Evolutionary conservation across 192 early-diverging fungal genomes (phyloP), one percentile per base, ranked within the genome.

Genomic region (Coemansia javaensis): DNA sequence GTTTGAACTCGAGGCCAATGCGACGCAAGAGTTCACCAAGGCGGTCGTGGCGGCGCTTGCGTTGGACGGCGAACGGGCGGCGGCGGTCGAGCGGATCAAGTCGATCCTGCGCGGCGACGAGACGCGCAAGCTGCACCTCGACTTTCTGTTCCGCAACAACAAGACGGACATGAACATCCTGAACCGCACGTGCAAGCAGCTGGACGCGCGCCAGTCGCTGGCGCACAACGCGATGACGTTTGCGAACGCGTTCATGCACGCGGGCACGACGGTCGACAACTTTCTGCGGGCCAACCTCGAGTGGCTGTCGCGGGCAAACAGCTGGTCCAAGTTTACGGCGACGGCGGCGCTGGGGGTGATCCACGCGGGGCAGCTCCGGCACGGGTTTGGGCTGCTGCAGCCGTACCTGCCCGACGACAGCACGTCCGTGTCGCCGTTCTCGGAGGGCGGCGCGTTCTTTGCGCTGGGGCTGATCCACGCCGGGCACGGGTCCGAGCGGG

Each of bases 251-350:
- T 96, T 93, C 53, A 95, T 95, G 93, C 88, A 96, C 42, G 91
- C 94, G 18, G 97, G 97, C 20, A 99, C 97, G 3, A 97, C 95
- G 2, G 89, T 90, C 45, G 97, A 99, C 59, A 92, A 91, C 58
- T 99, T 99, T 60, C 79, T 99, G 70, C 81, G 97, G 37, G 88
- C 95, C 47, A 97, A 93, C 66, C 75, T 98, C 34, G 94, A 99
- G 56, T 99, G 97, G 97, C 81, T 99, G 31, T 83, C 88, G 38
- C 83, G 94, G 44, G 92, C 94, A 32, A 96, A 86, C 25, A 96
- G 96, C 79, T 99, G 97, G 97, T 87, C 93, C 20, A 99, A 99
- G 75, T 99, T 99, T 68, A 89, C 90, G 44, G 97, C 95, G 2
- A 98, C 95, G 3, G 97, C 97, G 11, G 90, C 93, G 12, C 66